Evolutionary conservation across 75 land plant species (phyloP).

Genomic region (Ceratopteris richardii): DNA sequence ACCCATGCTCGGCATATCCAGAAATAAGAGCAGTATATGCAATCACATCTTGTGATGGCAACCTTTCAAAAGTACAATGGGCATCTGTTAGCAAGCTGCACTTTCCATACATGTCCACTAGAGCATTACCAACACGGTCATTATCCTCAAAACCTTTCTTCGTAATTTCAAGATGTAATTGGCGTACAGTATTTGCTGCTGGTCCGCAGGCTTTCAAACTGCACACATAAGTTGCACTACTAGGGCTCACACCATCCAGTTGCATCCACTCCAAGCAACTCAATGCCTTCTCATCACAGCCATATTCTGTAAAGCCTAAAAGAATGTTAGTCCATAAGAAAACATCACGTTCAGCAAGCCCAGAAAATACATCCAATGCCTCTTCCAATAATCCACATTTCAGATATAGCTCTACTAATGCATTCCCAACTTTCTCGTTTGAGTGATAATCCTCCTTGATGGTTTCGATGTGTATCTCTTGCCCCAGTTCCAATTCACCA

Average conservation of each 20-base stretch:
- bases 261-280: conserved; percentile 6
- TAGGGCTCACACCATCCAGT: conserved; percentile 6
- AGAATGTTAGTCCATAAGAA: conserved; percentile 21
- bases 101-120: conserved; percentile 60
- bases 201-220: conserved; percentile 12
- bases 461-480: conserved; percentile 4
- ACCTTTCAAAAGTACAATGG: conserved; percentile 17
- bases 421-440: conserved; percentile 3
- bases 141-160: conserved; percentile 39
- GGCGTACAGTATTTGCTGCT: conserved; percentile 20
- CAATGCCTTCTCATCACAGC: conserved; percentile 15
- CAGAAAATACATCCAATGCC: conserved; percentile 8
- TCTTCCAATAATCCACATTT: conserved; percentile 9
- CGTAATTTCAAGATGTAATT: conserved; percentile 43
- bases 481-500: conserved; percentile 1
- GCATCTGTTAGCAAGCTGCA: conserved; percentile 53
- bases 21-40: conserved; percentile 6
- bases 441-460: not conserved
- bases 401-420: conserved; percentile 12
- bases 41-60: conserved; percentile 1
- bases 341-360: conserved; percentile 13
- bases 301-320: conserved; percentile 17
- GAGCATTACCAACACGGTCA: conserved; percentile 42
- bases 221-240: conserved; percentile 9
- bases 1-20: conserved; percentile 15